Percentiles rank a stretch among this genome's conserved stretches.
phyloP scores from a whole-genome alignment of 257 asterid genomes.

The Solanum lycopersicoides region DNA sequence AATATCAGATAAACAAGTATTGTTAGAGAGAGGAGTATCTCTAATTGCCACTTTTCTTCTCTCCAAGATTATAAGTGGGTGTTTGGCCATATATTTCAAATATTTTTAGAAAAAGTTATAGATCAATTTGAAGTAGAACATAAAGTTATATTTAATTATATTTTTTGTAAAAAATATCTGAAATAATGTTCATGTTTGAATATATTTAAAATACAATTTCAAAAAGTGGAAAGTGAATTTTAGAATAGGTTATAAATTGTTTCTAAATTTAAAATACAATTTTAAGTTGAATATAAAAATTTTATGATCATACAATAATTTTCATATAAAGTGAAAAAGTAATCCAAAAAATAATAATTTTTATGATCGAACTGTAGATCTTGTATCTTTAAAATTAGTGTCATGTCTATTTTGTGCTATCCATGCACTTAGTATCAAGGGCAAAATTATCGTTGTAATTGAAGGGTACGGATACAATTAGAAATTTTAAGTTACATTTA shows the following conservation, averaged over 20 bases:
- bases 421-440: neutral
- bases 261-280: no score
- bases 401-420: neutral
- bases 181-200: no score
- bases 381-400: neutral
- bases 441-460: neutral
- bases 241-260: no score
- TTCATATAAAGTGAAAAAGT: no score
- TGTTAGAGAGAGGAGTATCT: no score
- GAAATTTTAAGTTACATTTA: neutral
- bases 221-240: no score
- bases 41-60: neutral
- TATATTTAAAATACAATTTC: neutral
- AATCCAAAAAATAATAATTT: no score
- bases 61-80: neutral
- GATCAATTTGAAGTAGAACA: no score
- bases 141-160: no score
- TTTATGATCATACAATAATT: neutral
- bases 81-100: neutral
- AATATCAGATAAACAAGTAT: no score
- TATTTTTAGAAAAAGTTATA: fast-evolving
- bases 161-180: no score
- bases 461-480: neutral
- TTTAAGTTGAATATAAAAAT: neutral
- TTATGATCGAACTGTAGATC: no score